Evolutionary conservation across 305 asterid genomes (phyloP), one percentile per base, ranked within the genome.

Genomic region (Solanum hybrid): DNA sequence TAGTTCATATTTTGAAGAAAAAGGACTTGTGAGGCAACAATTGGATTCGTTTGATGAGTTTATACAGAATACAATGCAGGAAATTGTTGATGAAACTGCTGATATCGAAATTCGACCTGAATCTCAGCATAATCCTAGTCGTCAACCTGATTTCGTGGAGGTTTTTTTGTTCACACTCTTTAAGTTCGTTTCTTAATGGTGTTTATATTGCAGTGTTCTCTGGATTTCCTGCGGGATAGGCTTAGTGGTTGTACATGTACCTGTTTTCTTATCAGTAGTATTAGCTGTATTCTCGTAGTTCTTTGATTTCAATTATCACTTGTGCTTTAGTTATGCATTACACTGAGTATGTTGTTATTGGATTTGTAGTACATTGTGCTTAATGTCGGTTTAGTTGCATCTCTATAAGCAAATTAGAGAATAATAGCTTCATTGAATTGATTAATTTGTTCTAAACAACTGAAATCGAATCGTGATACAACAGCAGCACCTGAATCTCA

Each of bases 61-160:
- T 90, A 94, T 94, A 82, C 96, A 94, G 93, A 94, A 94, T 80
- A 93, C 96, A 17, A 94, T 94, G 96, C 95, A 93, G 92, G 95
- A 94, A 82, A 94, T 94, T 37, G 96, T 94, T 5, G 96, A 94
- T 70, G 95, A 94, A 89, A 92, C 96, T 70, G 92, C 95, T 45
- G 91, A 93, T 89, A 93, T 94, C 5, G 96, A 94, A 92, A 93
- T 94, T 87, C 94, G 96, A 0, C 96, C 94, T 79, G 96, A 94
- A 75, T 57, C 93, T 5, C 94, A 93, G 89, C 95, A 94, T 84
- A 93, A 94, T 86, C 95, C 95, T 4, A 92, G 90, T 45, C 94
- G 94, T 79, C 93, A 91, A 92, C 89, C 95, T 83, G 96, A 94
- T 4, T 94, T 92, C 29, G 94, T 90, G 6, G 95, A 94, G 96